Percentiles rank a stretch among this genome's conserved stretches.
These are phyloP conservation scores for Gracilaria domingensis DNA, from an alignment of 23 red algal species.

Conservation along the genomic window DNA sequence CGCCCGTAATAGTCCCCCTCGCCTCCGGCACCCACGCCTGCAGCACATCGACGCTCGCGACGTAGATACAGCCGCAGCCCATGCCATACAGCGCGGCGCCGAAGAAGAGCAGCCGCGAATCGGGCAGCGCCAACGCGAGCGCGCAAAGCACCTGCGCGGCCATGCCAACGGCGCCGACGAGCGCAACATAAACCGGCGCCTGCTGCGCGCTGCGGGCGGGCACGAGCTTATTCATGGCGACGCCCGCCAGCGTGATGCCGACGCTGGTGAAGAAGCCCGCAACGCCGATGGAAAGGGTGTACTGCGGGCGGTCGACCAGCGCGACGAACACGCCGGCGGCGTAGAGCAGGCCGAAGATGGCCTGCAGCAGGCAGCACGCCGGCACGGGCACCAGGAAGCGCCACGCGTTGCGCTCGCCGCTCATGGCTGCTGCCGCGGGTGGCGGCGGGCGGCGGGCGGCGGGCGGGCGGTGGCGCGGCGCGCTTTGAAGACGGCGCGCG, in stretches of 20 bases:
- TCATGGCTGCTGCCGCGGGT: too few relatives aligned
- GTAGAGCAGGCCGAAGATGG: constrained; percentile 52
- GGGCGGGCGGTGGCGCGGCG: too few relatives aligned
- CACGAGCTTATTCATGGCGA: constrained; percentile 37
- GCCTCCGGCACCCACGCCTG: constrained; percentile 57
- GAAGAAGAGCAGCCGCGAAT: not conserved
- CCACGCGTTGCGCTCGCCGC: not conserved
- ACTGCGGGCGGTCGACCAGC: constrained; percentile 10
- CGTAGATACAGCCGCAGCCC: constrained; percentile 44
- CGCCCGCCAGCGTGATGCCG: constrained; percentile 37
- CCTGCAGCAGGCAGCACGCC: constrained; percentile 30
- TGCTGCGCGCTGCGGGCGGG: not conserved
- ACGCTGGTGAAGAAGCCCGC: constrained; percentile 35
- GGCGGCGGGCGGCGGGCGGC: too few relatives aligned
- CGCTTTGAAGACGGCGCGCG: too few relatives aligned
- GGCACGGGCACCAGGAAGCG: constrained; percentile 1
- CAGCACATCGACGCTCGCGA: constrained; percentile 51
- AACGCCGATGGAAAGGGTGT: constrained; percentile 41
- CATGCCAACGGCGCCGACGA: constrained; percentile 10
- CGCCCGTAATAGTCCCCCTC: constrained; percentile 18
- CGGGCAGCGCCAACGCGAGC: not conserved
- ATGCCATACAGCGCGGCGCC: constrained; percentile 7
- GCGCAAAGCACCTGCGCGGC: constrained; percentile 22
- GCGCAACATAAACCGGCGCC: constrained; percentile 15
- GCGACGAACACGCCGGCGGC: constrained; percentile 50